Evolutionary conservation across 305 asterid species (phyloP), one percentile per base, ranked within the genome.

Genomic region (Solanum hybrid): DNA sequence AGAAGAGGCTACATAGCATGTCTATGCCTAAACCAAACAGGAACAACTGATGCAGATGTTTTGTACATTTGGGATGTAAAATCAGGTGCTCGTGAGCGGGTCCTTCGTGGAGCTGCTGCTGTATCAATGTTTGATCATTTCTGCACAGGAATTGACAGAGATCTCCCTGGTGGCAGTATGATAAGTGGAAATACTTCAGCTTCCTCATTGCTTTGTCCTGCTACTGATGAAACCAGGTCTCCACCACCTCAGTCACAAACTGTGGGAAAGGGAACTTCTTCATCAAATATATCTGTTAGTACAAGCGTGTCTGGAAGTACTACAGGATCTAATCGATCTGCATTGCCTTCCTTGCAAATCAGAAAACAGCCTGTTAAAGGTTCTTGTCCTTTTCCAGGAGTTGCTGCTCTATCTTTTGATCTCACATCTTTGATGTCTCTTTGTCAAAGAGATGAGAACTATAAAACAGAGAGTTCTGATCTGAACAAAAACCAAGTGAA

Each of bases 41-140:
- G 92, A 91, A 93, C 93, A 82, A 93, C 94, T 88, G 98, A 97
- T 89, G 95, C 92, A 79, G 98, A 97, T 91, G 91, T 97, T 92
- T 92, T 97, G 76, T 97, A 95, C 95, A 96, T 97, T 89, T 97
- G 99, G 99, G 99, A 97, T 91, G 94, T 95, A 86, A 97, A 97
- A 92, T 95, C 99, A 8, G 99, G 99, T 92, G 98, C 98, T 88
- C 98, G 99, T 88, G 99, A 97, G 93, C 93, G 99, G 90, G 96
- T 97, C 80, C 98, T 97, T 90, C 97, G 95, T 80, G 99, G 99
- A 89, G 93, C 96, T 92, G 98, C 99, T 78, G 98, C 99, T 89
- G 97, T 94, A 91, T 96, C 99, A 67, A 97, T 97, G 99, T 95
- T 97, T 90, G 97, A 97, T 89, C 98, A 97, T 96, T 96, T 97